Evolutionary conservation across 352 stramenopile species (phyloP).

Genomic region (Pythium utonaiense): DNA sequence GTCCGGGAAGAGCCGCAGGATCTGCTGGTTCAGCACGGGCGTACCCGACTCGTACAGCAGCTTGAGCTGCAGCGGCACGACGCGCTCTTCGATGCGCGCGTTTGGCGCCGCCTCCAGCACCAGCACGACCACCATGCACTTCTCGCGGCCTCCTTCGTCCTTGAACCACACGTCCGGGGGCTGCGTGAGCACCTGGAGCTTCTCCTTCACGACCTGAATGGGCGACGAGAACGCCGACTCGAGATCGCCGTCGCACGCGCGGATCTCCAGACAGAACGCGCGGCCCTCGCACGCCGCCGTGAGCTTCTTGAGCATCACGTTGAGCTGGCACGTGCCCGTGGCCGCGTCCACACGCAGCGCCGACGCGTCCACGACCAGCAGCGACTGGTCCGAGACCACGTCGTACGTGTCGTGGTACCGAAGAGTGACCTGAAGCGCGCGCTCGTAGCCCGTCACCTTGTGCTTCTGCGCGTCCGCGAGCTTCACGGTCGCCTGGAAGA

Average conservation of each 20-base stretch:
- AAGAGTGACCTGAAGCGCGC: constrained; percentile 49
- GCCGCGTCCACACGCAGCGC: constrained; percentile 30
- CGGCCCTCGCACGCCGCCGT: constrained; percentile 56
- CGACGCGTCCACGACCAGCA: constrained; percentile 27
- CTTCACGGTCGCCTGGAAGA: constrained; percentile 53
- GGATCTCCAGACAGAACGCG: constrained; percentile 67
- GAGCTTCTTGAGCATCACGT: constrained; percentile 44
- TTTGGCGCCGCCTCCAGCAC: constrained; percentile 73
- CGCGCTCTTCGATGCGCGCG: constrained; percentile 64
- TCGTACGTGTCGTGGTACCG: constrained; percentile 80
- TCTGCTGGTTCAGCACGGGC: constrained; percentile 87
- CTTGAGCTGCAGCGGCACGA: constrained; percentile 63
- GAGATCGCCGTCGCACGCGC: constrained; percentile 40
- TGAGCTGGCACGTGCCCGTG: constrained; percentile 44
- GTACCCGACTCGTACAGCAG: constrained; percentile 86
- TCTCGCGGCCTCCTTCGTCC: constrained; percentile 94
- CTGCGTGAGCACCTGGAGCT: constrained; percentile 70
- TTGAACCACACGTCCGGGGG: constrained; percentile 95
- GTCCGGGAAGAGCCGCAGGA: constrained; percentile 85
- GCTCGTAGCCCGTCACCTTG: constrained; percentile 46
- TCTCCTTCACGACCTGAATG: constrained; percentile 73
- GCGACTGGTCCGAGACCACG: constrained; percentile 55
- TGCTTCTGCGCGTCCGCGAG: constrained; percentile 58
- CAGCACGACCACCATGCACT: constrained; percentile 91
- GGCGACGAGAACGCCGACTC: constrained; percentile 65